Conservation (phyloP, 495 filamentous ascomycete genomes). For the Extremus antarcticus region DNA sequence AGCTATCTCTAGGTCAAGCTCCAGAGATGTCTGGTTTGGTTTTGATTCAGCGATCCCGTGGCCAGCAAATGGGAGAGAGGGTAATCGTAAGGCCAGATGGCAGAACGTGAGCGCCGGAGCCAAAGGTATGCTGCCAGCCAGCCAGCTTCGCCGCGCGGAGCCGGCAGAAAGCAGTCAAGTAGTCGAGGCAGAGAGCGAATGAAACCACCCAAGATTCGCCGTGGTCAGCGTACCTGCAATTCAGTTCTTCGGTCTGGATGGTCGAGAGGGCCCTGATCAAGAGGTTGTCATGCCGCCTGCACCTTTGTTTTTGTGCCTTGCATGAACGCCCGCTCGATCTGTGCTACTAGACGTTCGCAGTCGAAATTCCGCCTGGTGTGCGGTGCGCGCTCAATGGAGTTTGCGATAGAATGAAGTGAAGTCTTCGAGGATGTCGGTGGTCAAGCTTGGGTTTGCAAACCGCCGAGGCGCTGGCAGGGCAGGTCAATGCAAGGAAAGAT, state of each 20-base stretch:
- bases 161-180: neutral
- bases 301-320: slow-evolving; percentile 12
- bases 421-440: neutral
- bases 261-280: neutral
- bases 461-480: neutral
- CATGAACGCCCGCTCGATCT: slow-evolving; percentile 3
- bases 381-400: neutral
- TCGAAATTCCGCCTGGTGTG: neutral
- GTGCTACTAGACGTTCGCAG: neutral
- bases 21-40: neutral
- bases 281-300: slow-evolving; percentile 5
- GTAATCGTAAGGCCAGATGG: neutral
- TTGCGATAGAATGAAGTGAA: neutral
- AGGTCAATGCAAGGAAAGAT: neutral
- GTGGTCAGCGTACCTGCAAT: neutral
- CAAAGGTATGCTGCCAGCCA: neutral
- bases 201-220: neutral
- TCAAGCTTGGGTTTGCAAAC: neutral
- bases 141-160: neutral
- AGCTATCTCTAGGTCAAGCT: neutral
- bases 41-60: neutral
- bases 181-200: neutral
- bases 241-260: neutral
- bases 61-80: neutral
- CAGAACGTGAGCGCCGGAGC: neutral